Conservation (phyloP, 139 green algal species). For the Edaphochlamys debaryana region DNA sequence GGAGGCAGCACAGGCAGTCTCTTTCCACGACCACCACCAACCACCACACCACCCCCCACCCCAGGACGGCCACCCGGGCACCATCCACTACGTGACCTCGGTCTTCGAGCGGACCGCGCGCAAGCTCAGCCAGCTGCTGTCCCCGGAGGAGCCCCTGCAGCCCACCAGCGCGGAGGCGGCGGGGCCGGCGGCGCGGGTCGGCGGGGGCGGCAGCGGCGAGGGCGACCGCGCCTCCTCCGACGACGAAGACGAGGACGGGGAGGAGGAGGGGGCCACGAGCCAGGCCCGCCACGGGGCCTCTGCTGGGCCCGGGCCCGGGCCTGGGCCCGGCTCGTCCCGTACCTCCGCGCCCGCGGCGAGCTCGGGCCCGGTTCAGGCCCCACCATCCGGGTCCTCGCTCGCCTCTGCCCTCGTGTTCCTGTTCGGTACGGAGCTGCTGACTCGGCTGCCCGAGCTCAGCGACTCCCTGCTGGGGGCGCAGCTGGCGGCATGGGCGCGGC, state of each 20-base stretch:
- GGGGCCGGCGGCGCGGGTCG: neutral
- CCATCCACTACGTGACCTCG: slow-evolving; percentile 18
- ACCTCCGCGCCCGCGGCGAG: neutral
- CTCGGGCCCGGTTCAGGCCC: neutral
- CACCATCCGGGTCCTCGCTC: neutral
- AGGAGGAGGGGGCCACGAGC: no score
- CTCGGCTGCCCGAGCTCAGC: neutral
- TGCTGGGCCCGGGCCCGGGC: no score
- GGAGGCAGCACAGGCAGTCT: no score
- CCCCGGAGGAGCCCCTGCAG: no score
- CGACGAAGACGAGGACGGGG: neutral
- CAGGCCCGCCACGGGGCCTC: no score
- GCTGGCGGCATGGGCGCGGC: neutral
- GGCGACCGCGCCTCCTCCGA: no score
- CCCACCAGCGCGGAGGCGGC: no score
- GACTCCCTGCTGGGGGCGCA: neutral
- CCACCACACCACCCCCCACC: neutral
- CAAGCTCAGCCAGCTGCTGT: neutral
- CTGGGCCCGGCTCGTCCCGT: neutral
- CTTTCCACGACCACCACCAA: no score
- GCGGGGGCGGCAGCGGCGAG: neutral
- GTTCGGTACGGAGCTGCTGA: slow-evolving; percentile 27
- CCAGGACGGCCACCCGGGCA: slow-evolving; percentile 12
- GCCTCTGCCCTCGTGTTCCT: slow-evolving; percentile 6
- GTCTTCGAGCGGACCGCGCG: slow-evolving; percentile 19